Evolutionary conservation across 164 flowering plant genomes (phyloP), one percentile per base, ranked within the genome.

Genomic region (Nelumbo lutea): DNA sequence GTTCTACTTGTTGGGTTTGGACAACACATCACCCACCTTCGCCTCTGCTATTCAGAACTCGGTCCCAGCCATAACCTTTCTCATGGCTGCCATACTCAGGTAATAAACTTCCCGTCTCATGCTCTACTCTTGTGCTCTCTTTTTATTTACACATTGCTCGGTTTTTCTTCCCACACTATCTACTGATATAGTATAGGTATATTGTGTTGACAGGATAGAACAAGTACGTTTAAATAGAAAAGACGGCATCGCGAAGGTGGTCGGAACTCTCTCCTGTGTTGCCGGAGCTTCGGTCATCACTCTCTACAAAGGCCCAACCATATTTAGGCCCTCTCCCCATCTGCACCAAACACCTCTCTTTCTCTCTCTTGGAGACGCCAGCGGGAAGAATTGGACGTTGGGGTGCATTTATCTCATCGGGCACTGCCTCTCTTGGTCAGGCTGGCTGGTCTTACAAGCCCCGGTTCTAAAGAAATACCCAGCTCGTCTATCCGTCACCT

Each of bases 11-110:
- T 70, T 96, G 82, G 99, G 99, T 1, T 71, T 96, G 66, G 97
- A 93, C 73, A 83, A 90, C 83, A 96, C 99, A 0, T 88, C 99
- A 0, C 99, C 99, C 0, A 96, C 99, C 56, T 96, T 96, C 62
- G 99, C 99, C 6, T 96, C 99, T 0, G 97, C 97, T 0, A 91
- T 96, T 4, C 98, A 96, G 68, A 96, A 96, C 88, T 96, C 98
- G 1, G 99, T 96, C 64, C 99, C 99, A 1, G 98, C 99, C 71
- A 87, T 96, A 56, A 96, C 99, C 48, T 96, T 96, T 76, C 90
- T 96, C 84, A 90, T 96, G 99, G 99, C 99, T 3, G 95, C 81
- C 56, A 59, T 88, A 14, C 92, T 96, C 68, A 76, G 98, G 99
- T 73, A 86, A 80, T 76, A 13, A 2, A 27, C 27, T 27, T 27